Conservation (phyloP, 1,139 yeast genomes). For the Sugiyamaella paludigena region DNA sequence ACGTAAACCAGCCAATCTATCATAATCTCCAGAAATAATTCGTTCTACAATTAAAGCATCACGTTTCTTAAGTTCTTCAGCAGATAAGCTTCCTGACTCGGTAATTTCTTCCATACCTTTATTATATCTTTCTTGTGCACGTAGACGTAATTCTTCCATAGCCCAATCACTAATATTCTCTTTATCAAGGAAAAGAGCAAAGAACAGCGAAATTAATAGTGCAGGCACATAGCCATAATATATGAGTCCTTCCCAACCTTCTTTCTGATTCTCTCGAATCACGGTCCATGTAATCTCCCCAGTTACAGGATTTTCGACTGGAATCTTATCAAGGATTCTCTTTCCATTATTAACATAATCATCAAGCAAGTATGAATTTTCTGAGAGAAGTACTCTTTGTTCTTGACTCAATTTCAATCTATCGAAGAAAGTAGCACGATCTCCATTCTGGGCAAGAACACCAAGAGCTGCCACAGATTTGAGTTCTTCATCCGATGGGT, state of each 20-base stretch:
- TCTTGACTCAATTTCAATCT: slow-evolving; percentile 55
- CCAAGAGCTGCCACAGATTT: slow-evolving; percentile 73
- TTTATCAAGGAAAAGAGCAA: slow-evolving; percentile 49
- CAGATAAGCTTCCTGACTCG: slow-evolving; percentile 51
- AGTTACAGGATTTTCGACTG: slow-evolving; percentile 73
- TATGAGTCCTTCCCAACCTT: slow-evolving; percentile 79
- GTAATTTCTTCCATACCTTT: slow-evolving; percentile 54
- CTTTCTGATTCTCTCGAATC: slow-evolving; percentile 71
- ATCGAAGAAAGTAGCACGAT: slow-evolving; percentile 63
- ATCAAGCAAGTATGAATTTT: slow-evolving; percentile 62
- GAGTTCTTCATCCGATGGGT: slow-evolving; percentile 69
- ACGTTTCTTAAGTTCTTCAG: slow-evolving; percentile 61
- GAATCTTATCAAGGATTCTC: slow-evolving; percentile 78
- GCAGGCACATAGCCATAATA: slow-evolving; percentile 76
- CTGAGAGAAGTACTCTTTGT: slow-evolving; percentile 57
- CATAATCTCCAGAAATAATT: slow-evolving; percentile 82
- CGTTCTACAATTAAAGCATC: slow-evolving; percentile 81
- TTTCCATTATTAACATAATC: slow-evolving; percentile 56
- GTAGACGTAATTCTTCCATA: slow-evolving; percentile 72
- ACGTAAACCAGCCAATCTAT: slow-evolving; percentile 69
- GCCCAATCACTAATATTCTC: slow-evolving; percentile 67
- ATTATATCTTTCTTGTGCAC: slow-evolving; percentile 69
- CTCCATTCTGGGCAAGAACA: slow-evolving; percentile 50
- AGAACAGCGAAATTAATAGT: slow-evolving; percentile 44
- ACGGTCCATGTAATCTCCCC: slow-evolving; percentile 81